Percentiles rank a stretch among this genome's conserved stretches.
These are phyloP conservation scores for Pseudoneurospora amorphoporcata DNA, from an alignment of 495 filamentous ascomycete species.

Conservation along the genomic window DNA sequence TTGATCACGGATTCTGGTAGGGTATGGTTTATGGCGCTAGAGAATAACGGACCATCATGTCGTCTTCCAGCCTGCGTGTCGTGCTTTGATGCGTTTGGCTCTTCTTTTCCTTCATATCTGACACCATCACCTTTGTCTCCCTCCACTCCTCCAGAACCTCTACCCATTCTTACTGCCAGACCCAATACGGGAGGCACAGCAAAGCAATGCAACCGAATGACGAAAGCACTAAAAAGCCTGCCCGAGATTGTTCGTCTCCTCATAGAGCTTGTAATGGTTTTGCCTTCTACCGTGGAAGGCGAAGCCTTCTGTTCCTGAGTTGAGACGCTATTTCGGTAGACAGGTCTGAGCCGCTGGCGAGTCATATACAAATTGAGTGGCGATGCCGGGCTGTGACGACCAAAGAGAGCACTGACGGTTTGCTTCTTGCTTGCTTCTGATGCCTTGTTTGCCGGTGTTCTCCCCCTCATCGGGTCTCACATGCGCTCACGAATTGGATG, in stretches of 20 bases:
- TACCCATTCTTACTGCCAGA: background rate
- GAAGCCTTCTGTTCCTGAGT: slow-evolving; percentile 22
- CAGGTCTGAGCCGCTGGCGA: slow-evolving; percentile 19
- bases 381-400: slow-evolving; percentile 23
- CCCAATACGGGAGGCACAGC: background rate
- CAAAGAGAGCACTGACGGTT: slow-evolving; percentile 47
- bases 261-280: slow-evolving; percentile 18
- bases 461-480: too few relatives aligned
- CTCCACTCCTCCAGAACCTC: background rate
- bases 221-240: slow-evolving; percentile 17
- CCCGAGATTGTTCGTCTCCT: slow-evolving; percentile 6
- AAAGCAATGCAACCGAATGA: slow-evolving; percentile 20
- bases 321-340: slow-evolving; percentile 1
- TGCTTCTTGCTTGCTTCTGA: background rate
- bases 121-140: too few relatives aligned
- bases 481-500: too few relatives aligned
- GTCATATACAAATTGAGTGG: slow-evolving; percentile 5
- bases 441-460: too few relatives aligned
- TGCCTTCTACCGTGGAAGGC: slow-evolving; percentile 1
- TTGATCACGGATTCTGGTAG: background rate
- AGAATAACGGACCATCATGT: background rate
- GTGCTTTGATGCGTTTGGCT: background rate
- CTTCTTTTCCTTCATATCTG: background rate
- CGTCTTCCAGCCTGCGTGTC: background rate
- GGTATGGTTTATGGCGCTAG: background rate